Conservation (phyloP, 352 stramenopile genomes). For the Lagenidium sp. region DNA sequence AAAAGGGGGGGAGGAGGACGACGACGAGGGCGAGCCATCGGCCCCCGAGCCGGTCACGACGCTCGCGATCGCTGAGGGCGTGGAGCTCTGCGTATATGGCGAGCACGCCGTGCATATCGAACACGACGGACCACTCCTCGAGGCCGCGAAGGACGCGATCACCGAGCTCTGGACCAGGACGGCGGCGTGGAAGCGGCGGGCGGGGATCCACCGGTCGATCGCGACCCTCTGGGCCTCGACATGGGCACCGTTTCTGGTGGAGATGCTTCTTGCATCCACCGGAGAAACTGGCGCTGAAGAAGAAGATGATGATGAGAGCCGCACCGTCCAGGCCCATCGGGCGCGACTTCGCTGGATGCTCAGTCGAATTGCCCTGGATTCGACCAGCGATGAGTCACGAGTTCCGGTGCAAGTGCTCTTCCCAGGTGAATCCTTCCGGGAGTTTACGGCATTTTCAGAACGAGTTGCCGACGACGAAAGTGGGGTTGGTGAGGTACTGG, state of each 20-base stretch:
- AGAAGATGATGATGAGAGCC: too few relatives aligned
- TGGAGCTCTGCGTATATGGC: slow-evolving; percentile 5
- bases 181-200: slow-evolving; percentile 3
- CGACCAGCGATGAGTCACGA: too few relatives aligned
- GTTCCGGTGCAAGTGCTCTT: too few relatives aligned
- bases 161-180: slow-evolving; percentile 2
- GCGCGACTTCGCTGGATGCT: too few relatives aligned
- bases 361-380: too few relatives aligned
- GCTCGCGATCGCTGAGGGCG: slow-evolving; percentile 5
- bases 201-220: neutral
- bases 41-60: neutral
- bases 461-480: too few relatives aligned
- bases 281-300: too few relatives aligned
- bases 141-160: slow-evolving; percentile 3
- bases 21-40: neutral
- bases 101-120: neutral
- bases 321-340: too few relatives aligned
- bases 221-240: too few relatives aligned
- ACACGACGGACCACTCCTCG: slow-evolving; percentile 7
- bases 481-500: too few relatives aligned
- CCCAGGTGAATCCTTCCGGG: too few relatives aligned
- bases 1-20: neutral
- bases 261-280: neutral
- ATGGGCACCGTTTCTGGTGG: slow-evolving; percentile 4
- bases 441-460: too few relatives aligned